A percentile compares a stretch with the other conserved stretches of the same genome.
phyloP scores from a whole-genome alignment of 2,329 filamentous ascomycete genomes.

The Penicillium sp. region DNA sequence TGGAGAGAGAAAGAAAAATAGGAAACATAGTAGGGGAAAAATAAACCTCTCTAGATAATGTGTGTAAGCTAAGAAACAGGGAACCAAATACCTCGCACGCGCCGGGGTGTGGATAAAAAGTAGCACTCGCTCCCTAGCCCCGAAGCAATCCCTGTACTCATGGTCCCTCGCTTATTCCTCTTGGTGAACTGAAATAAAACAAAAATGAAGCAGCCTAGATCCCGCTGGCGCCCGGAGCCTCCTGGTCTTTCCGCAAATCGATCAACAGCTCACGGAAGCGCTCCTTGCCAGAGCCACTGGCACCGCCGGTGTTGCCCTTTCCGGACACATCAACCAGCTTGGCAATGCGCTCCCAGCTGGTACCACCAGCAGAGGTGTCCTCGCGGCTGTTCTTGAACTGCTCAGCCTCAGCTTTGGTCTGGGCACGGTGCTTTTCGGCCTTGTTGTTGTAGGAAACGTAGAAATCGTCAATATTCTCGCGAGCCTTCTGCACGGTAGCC shows the following conservation, averaged over 20 bases:
- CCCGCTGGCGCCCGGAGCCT: conserved; percentile 63
- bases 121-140: not conserved
- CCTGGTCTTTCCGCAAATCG: conserved; percentile 89
- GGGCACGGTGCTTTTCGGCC: conserved; percentile 87
- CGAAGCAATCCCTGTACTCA: conserved; percentile 3
- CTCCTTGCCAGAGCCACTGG: conserved; percentile 88
- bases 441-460: conserved; percentile 99
- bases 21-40: not conserved
- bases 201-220: conserved; percentile 27
- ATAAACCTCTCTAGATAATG: conserved; percentile 10
- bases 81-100: conserved; percentile 3
- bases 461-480: conserved; percentile 95
- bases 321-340: conserved; percentile 97
- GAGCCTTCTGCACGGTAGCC: conserved; percentile 84
- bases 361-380: conserved; percentile 90
- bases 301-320: conserved; percentile 84
- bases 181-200: not conserved
- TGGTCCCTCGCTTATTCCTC: conserved; percentile 5
- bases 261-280: conserved; percentile 89
- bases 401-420: conserved; percentile 89
- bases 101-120: conserved; percentile 6
- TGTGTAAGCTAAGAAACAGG: conserved; percentile 8
- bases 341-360: conserved; percentile 96
- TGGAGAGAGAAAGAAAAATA: conserved; percentile 16
- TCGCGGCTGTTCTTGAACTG: conserved; percentile 86